Percentiles rank a stretch among this genome's conserved stretches.
These are phyloP conservation scores for Ampelocalamus luodianensis DNA, from an alignment of 176 grass and related monocot species.

Conservation along the genomic window DNA sequence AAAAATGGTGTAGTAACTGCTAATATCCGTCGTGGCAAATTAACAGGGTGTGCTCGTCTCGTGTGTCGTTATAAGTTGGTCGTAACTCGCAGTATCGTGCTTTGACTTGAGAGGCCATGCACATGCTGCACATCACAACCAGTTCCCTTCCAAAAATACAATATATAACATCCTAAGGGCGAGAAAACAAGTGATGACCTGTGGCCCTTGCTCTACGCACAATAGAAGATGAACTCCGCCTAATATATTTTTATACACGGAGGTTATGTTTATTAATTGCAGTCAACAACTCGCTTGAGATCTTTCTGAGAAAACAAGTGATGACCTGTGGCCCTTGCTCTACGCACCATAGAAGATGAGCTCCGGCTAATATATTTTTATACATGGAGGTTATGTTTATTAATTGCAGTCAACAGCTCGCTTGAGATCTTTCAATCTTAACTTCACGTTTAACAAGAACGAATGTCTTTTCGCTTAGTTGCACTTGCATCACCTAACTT, in stretches of 20 bases:
- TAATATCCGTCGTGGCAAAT: no score
- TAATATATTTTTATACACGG: neutral
- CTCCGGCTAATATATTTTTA: neutral
- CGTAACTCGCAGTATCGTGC: neutral
- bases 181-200: neutral
- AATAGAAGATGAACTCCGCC: neutral
- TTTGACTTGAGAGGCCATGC: conserved; percentile 1
- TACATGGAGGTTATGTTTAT: neutral
- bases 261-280: neutral
- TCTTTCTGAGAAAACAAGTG: neutral
- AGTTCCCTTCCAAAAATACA: neutral
- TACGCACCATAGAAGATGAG: neutral
- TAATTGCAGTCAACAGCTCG: neutral
- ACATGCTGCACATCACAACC: neutral
- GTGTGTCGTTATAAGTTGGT: conserved; percentile 1
- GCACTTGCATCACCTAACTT: conserved; percentile 22
- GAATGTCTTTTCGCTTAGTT: neutral
- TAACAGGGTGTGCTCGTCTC: neutral
- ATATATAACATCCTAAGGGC: neutral
- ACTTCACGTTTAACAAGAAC: neutral
- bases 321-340: neutral
- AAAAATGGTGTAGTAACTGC: no score
- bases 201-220: neutral
- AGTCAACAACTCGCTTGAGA: neutral
- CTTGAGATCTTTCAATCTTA: conserved; percentile 17